Base-by-base conservation (phyloP, 1,284 basidiomycete species). In the Cryptococcus sp. region DNA sequence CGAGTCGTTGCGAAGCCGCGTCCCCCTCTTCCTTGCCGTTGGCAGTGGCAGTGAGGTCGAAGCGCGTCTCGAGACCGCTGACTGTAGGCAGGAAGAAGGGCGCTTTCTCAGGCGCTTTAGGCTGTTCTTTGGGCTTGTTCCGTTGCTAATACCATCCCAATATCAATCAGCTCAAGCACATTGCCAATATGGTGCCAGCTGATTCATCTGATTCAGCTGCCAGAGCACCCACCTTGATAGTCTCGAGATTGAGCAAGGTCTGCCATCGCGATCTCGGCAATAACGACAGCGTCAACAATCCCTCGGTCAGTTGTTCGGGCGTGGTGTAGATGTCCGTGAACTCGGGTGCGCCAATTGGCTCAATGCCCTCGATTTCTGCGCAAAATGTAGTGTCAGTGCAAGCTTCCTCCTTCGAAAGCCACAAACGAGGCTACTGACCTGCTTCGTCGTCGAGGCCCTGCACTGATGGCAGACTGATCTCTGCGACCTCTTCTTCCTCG, bases 1-100 rank as follows among this genome's bases (percentile, higher is more conserved):
- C 31, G 31, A 35, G 31, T 35, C 31, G 7, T 35, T 35, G 31
- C 4, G 31, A 35, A 31, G 91, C 72, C 42, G 83, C 79, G 50
- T 82, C 83, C 25, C 57, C 57, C 1, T 56, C 67, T 59, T 84
- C 85, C 64, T 56, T 49, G 80, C 79, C 74, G 79, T 81, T 75
- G 11, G 62, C 50, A 31, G 83, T 81, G 3, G 73, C 72, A 3
- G 68, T 67, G 7, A 87, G 71, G 23, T 85, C 88, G 73, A 94
- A 94, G 17, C 89, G 84, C 16, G 86, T 84, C 64, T 93, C 89
- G 20, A 92, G 84, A 16, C 91, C 92, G 16, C 91, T 84, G 3
- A 97, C 80, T 1, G 91, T 92, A 8, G 93, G 93, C 17, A 99
- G 81, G 83, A 99, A 99, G 83, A 99, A 99, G 0, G 96, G 96